Percentiles rank a stretch among this genome's conserved stretches.
Evolutionary conservation across 768 basidiomycete genomes (phyloP).

Genomic region (Rhodotorula babjevae): DNA sequence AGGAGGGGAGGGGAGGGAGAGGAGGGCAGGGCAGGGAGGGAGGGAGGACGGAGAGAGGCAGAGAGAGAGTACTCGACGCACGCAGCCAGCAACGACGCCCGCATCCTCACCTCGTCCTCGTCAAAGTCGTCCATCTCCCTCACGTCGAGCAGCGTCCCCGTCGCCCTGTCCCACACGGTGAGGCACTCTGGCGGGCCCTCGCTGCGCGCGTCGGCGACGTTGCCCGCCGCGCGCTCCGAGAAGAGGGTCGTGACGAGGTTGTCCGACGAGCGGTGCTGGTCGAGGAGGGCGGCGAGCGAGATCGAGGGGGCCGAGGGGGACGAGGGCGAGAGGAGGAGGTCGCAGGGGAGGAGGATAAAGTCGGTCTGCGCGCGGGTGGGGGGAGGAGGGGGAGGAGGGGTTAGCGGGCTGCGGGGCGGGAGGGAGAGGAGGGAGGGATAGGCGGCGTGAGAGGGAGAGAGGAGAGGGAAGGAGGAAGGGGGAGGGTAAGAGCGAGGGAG

Average conservation of each 20-base stretch:
- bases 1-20: no score
- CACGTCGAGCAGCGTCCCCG: constrained; percentile 24
- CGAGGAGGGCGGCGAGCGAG: constrained; percentile 36
- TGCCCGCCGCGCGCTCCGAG: constrained; percentile 27
- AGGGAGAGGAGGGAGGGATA: no score
- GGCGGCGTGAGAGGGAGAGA: no score
- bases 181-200: constrained; percentile 27
- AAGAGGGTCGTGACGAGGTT: constrained; percentile 40
- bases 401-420: no score
- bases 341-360: constrained; percentile 37
- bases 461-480: no score
- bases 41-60: no score
- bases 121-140: constrained; percentile 38
- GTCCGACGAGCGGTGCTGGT: constrained; percentile 36
- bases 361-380: constrained; percentile 35
- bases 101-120: constrained; percentile 27
- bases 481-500: no score
- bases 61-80: no score
- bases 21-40: no score
- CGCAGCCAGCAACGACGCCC: constrained; percentile 33
- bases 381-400: no score
- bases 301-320: neutral
- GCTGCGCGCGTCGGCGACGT: constrained; percentile 22
- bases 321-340: constrained; percentile 32
- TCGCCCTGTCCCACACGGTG: constrained; percentile 27